These are phyloP conservation scores for Xylaria intraflava DNA, from an alignment of 495 filamentous ascomycete species.

Conservation along the genomic window DNA sequence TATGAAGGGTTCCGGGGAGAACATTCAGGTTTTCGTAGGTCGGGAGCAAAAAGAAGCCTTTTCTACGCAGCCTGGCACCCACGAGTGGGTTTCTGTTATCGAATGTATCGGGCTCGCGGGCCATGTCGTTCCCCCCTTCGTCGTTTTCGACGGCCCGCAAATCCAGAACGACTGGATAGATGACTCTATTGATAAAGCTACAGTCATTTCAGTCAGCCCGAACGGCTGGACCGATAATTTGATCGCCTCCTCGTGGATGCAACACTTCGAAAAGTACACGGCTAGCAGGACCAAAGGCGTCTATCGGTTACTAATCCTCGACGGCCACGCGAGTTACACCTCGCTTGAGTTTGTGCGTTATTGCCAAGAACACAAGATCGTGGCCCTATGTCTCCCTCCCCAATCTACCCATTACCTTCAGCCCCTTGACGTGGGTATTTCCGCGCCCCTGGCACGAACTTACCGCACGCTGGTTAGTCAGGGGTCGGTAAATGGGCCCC, in stretches of 20 bases:
- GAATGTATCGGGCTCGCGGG: background rate
- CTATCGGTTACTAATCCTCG: slow-evolving; percentile 27
- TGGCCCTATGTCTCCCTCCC: slow-evolving; percentile 15
- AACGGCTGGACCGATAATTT: background rate
- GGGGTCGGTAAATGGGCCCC: background rate
- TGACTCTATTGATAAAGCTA: background rate
- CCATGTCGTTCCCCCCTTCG: background rate
- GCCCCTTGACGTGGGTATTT: background rate
- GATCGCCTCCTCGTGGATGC: background rate
- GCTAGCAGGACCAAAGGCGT: slow-evolving; percentile 4
- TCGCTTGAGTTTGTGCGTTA: slow-evolving; percentile 21
- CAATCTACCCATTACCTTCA: background rate
- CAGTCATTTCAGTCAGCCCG: background rate
- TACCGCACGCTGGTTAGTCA: background rate
- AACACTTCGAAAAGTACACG: slow-evolving; percentile 9
- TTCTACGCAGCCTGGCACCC: background rate
- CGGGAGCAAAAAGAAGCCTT: background rate
- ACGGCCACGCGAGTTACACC: slow-evolving; percentile 19
- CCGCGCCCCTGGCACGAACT: background rate
- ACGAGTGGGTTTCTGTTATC: background rate
- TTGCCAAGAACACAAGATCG: slow-evolving; percentile 23
- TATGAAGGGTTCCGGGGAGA: background rate
- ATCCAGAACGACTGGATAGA: background rate
- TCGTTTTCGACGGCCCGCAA: background rate
- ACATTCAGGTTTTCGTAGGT: background rate